Base-by-base conservation (phyloP, 352 stramenopile species). In the Globisporangium takayamanum region DNA sequence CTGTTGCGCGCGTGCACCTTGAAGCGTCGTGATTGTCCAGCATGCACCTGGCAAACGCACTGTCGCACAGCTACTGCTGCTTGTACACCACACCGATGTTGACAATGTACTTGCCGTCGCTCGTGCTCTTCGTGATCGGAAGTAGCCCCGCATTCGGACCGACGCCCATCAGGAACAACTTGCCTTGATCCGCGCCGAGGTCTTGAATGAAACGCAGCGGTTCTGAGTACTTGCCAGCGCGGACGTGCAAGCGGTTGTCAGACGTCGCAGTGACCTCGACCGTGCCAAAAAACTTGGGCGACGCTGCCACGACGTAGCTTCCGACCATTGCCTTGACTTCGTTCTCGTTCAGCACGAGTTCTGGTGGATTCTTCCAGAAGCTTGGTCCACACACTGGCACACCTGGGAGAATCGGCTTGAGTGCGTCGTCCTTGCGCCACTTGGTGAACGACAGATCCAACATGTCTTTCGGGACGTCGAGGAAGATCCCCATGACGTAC, bases 401-500 rank as follows among this genome's bases (percentile, higher is more conserved):
- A 0, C 73, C 76, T 16, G 73, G 60, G 37, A 76, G 25, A 1
- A 68, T 37, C 2, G 74, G 62, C 33, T 70, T 7, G 1, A 78
- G 48, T 25, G 74, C 60, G 46, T 83, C 73, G 3, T 65, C 64
- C 0, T 63, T 46, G 20, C 73, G 68, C 70, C 69, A 80, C 22
- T 64, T 59, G 4, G 63, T 41, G 45, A 76, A 85, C 18, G 67
- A 67, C 8, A 67, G 63, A 50, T 87, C 73, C 33, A 90, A 57
- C 36, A 84, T 72, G 12, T 69, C 48, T 51, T 73, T 84, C 2
- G 80, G 76, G 1, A 88, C 71, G 33, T 87, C 76, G 14, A 90
- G 59, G 41, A 90, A 87, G 28, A 90, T 65, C 0, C 80, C 80
- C 49, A 86, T 70, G 11, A 88, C 60, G 59, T 90, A 88, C 49